Evolutionary conservation across 352 stramenopile species (phyloP), one percentile per base, ranked within the genome.

Genomic region (Phytophthora sp.): DNA sequence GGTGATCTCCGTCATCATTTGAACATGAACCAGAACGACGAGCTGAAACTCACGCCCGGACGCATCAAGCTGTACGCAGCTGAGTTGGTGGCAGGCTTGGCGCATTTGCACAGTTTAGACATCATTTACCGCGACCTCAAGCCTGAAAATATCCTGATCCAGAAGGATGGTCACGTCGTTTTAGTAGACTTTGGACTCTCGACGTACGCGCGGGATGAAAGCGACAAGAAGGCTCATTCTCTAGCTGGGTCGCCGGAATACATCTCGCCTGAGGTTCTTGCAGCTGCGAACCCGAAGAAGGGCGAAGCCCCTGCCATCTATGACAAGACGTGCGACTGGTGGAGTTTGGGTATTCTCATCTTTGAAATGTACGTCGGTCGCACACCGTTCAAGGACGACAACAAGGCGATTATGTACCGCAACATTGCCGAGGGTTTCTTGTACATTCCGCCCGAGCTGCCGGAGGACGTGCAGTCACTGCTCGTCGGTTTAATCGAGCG

Each of bases 311-410:
- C 56, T 6, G 77, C 73, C n/a, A 70, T 76, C 37, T 95, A 95
- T 59, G 79, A 92, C 62, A 78, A 85, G 46, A 72, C 77, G 42
- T 96, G 92, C 44, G 92, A 98, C 55, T 97, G 91, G 88, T 95
- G 89, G 90, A 96, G 88, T 58, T 68, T 97, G 5, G 92, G 92
- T 18, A 94, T 97, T 48, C 57, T 98, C 20, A 76, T 97, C 37
- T 97, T 96, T 48, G 91, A 98, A 61, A 97, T 98, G 88, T 86
- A 82, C 58, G 63, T 94, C 7, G 92, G 92, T 10, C 84, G 86
- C 10, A 96, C 92, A n/a, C 91, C 91, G n/a, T 98, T 98, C 72
- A 95, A 96, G 55, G 88, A 95, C 46, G 80, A 91, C 18, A 97
- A 97, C 73, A 84, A 91, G 61, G 81, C 91, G 11, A 91, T 95